Percentiles rank a stretch among this genome's conserved stretches.
These are phyloP conservation scores for Solanum hybrid DNA, from an alignment of 305 asterid genomes.

Conservation along the genomic window DNA sequence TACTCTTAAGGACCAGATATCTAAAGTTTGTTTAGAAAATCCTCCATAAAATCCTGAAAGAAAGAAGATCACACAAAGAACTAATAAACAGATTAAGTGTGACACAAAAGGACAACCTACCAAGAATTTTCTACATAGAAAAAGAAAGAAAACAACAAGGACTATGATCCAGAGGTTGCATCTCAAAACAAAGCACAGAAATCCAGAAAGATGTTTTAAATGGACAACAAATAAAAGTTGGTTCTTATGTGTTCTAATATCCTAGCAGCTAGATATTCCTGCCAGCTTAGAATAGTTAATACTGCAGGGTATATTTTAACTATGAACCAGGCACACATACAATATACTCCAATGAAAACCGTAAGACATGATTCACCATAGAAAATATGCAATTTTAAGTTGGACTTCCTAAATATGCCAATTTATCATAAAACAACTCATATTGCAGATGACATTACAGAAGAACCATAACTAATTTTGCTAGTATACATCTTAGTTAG, in stretches of 20 bases:
- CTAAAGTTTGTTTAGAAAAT: background rate
- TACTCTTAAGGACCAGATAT: background rate
- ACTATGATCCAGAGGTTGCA: background rate
- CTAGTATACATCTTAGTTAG: constrained; percentile 6
- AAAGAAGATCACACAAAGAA: background rate
- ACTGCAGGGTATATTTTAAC: background rate
- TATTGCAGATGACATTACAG: background rate
- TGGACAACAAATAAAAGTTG: background rate
- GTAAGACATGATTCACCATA: background rate
- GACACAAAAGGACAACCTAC: background rate
- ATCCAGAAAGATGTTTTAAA: background rate
- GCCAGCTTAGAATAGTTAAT: background rate
- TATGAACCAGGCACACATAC: background rate
- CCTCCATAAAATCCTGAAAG: background rate
- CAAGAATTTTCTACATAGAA: background rate
- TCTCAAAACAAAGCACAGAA: background rate
- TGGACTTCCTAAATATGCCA: background rate
- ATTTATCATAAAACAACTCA: background rate
- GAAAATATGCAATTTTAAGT: background rate
- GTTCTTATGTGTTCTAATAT: background rate
- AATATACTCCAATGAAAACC: background rate
- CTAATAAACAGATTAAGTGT: background rate
- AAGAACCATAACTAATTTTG: background rate
- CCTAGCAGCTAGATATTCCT: background rate
- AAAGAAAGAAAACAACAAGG: background rate